Base-by-base conservation (phyloP, 2,329 filamentous ascomycete genomes). In the Zasmidium cellare region DNA sequence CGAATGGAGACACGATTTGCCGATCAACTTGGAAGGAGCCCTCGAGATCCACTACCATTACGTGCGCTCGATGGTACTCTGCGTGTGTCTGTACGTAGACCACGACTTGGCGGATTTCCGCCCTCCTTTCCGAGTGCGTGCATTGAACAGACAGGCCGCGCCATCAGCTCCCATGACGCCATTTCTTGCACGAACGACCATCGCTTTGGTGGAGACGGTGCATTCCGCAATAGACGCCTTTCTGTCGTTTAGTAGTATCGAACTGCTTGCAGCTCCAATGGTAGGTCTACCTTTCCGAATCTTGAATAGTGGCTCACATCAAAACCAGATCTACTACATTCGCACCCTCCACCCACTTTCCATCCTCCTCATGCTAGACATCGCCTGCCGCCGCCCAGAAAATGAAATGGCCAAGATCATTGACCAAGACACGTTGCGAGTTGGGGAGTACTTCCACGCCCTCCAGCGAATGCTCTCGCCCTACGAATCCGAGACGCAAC, bases 31-130 rank as follows among this genome's bases (percentile, higher is more conserved):
- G 2, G 46, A 56, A 51, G 54, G 54, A 22, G 46, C 54, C 2
- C 11, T 56, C 2, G 47, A 56, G 14, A 56, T 56, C 25, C 54
- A 56, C 18, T 56, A 56, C 24, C 54, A 56, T 14, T 56, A 56
- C 18, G 23, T 45, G n/a, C 46, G 54, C 25, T 23, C 46, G 2
- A 51, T 56, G 16, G 47, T 56, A 3, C 48, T 56, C 16, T 51
- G 54, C 19, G 48, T 51, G 14, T 47, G 50, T 12, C 54, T 56
- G 22, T 56, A 56, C 25, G 54, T 56, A n/a, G 48, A 56, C 38
- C 54, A 56, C 24, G 54, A 56, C 18, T 19, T 56, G 47, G 48
- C 38, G 20, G 54, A 56, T 31, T 56, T 56, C 20, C 54, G 54
- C 3, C 54, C 54, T 14, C 54, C 54, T 1, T 56, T 56, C 19